phyloP scores from a whole-genome alignment of 176 grass and related monocot species.

The Urochloa ruziziensis region DNA sequence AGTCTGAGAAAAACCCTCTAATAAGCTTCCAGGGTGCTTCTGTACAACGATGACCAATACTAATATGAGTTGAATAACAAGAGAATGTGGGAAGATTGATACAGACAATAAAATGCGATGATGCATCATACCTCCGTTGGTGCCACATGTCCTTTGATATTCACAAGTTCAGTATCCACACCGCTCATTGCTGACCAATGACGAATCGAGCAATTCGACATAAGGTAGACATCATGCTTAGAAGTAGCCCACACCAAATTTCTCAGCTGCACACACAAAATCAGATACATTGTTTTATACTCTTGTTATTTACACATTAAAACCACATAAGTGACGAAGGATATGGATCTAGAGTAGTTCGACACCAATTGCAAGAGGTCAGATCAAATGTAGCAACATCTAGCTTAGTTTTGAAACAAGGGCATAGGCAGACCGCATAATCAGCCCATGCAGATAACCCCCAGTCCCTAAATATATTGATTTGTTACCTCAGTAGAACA shows the following conservation, averaged over 20 bases:
- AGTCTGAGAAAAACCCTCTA: constrained; percentile 67
- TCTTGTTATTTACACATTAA: constrained; percentile 5
- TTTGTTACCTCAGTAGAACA: not conserved
- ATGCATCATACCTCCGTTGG: constrained; percentile 53
- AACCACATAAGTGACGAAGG: not conserved
- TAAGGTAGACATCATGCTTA: constrained; percentile 70
- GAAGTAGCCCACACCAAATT: constrained; percentile 90
- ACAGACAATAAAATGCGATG: not conserved
- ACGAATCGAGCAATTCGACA: constrained; percentile 56
- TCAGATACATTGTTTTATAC: constrained; percentile 8
- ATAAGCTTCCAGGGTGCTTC: constrained; percentile 72
- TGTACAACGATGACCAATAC: constrained; percentile 36
- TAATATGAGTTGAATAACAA: not conserved
- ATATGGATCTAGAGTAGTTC: no score
- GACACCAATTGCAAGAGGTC: not conserved
- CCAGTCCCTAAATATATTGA: constrained; percentile 1
- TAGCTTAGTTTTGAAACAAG: constrained; percentile 8
- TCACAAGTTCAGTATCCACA: constrained; percentile 62
- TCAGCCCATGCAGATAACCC: not conserved
- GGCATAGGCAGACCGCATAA: constrained; percentile 2
- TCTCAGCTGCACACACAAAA: constrained; percentile 56
- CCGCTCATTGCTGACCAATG: constrained; percentile 73
- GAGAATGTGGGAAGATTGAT: not conserved
- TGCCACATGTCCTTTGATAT: constrained; percentile 72
- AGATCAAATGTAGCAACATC: no score